Percentiles rank a stretch among this genome's conserved stretches.
Conservation (phyloP, 1,284 basidiomycete genomes). For the Coniophora puteana region DNA sequence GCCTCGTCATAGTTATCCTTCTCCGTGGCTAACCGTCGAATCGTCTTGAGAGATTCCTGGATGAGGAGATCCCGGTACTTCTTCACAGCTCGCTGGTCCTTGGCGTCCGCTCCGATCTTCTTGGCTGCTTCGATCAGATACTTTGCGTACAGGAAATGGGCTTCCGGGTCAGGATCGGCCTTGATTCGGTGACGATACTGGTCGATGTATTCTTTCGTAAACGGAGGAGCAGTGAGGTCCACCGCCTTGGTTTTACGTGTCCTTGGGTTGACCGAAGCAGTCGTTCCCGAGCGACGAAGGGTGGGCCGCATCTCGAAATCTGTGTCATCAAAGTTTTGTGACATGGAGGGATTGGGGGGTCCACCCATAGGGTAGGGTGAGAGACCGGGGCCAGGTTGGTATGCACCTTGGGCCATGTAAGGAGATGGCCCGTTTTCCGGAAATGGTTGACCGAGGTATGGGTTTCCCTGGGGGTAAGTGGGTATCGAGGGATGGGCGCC, state of each 20-base stretch:
- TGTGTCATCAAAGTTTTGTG: conserved; percentile 30
- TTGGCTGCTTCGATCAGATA: conserved; percentile 99
- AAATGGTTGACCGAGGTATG: conserved; percentile 18
- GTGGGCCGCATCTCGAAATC: conserved; percentile 58
- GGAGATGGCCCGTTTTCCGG: conserved; percentile 29
- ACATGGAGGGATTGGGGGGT: conserved; percentile 20
- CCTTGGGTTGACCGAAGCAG: conserved; percentile 55
- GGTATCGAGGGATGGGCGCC: too few species aligned
- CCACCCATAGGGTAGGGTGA: conserved; percentile 16
- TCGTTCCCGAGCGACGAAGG: conserved; percentile 54
- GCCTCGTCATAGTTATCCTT: conserved; percentile 91
- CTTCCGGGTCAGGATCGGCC: conserved; percentile 95
- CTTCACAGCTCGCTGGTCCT: conserved; percentile 77
- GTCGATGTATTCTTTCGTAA: conserved; percentile 96
- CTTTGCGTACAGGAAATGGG: conserved; percentile 97
- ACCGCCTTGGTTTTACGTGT: conserved; percentile 77
- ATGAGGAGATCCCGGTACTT: conserved; percentile 92
- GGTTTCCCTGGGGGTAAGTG: conserved; percentile 20
- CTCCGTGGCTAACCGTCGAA: conserved; percentile 89
- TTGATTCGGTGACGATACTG: conserved; percentile 97
- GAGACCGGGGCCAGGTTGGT: conserved; percentile 17
- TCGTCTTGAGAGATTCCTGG: conserved; percentile 86
- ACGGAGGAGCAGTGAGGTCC: conserved; percentile 83
- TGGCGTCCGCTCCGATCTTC: conserved; percentile 71
- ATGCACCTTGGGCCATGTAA: conserved; percentile 23